Evolutionary conservation across 352 stramenopile species (phyloP).

Genomic region (Phytophthora cajani): DNA sequence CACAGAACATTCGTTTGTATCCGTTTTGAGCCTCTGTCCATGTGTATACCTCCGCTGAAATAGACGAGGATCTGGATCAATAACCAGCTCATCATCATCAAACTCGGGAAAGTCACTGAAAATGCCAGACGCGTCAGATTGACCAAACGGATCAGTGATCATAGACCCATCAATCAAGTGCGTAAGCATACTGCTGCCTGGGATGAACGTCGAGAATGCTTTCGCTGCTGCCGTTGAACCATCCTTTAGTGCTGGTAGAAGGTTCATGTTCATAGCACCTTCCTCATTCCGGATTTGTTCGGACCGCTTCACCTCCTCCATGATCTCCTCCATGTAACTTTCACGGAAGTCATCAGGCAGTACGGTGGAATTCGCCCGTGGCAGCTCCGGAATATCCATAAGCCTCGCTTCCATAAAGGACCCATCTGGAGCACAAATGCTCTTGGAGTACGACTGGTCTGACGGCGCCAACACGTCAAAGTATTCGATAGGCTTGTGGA

Average conservation of each 20-base stretch:
- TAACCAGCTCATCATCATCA: slow-evolving; percentile 56
- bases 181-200: slow-evolving; percentile 70
- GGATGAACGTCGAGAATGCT: slow-evolving; percentile 78
- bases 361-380: slow-evolving; percentile 44
- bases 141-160: slow-evolving; percentile 57
- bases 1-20: slow-evolving; percentile 69
- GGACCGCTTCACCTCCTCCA: slow-evolving; percentile 64
- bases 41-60: slow-evolving; percentile 46
- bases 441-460: slow-evolving; percentile 66
- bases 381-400: slow-evolving; percentile 71
- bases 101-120: slow-evolving; percentile 69
- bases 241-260: slow-evolving; percentile 65
- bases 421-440: slow-evolving; percentile 72
- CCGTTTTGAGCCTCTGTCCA: slow-evolving; percentile 31
- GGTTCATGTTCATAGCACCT: slow-evolving; percentile 56
- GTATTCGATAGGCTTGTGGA: slow-evolving; percentile 69
- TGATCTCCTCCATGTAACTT: slow-evolving; percentile 66
- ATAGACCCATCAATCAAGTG: slow-evolving; percentile 78
- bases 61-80: slow-evolving; percentile 63
- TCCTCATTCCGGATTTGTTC: slow-evolving; percentile 55
- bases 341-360: slow-evolving; percentile 60
- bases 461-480: slow-evolving; percentile 68
- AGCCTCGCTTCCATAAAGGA: slow-evolving; percentile 74
- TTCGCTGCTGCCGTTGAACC: slow-evolving; percentile 71
- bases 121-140: slow-evolving; percentile 48